These are phyloP conservation scores for Oryza coarctata DNA, from an alignment of 176 grass and related monocot species.

Conservation along the genomic window DNA sequence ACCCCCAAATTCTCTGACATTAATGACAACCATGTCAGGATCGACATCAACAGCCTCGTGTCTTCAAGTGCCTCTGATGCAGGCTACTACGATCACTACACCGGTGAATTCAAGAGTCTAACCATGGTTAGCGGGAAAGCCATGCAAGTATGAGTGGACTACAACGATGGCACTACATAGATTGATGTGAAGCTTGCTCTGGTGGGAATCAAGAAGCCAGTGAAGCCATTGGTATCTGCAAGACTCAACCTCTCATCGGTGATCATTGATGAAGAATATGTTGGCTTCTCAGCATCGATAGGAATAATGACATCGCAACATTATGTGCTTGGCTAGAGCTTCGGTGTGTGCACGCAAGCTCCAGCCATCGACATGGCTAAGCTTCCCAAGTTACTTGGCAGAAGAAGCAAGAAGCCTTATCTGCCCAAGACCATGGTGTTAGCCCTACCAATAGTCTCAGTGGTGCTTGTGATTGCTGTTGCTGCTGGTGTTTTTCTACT, in stretches of 20 bases:
- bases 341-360: constrained; percentile 19
- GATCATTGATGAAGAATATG: neutral
- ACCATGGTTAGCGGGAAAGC: neutral
- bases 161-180: no score
- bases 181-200: neutral
- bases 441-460: neutral
- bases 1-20: neutral
- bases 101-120: neutral
- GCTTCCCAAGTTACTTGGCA: constrained; percentile 14
- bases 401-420: neutral
- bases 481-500: neutral
- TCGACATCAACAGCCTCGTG: neutral
- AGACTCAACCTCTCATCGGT: neutral
- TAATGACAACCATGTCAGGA: neutral
- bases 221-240: neutral
- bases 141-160: constrained; percentile 11
- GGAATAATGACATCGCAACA: constrained; percentile 28
- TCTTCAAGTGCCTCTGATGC: neutral
- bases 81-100: neutral
- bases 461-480: neutral
- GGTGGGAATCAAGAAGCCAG: neutral
- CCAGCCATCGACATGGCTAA: constrained; percentile 33
- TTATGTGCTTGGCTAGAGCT: constrained; percentile 70
- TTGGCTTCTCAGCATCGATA: constrained; percentile 45
- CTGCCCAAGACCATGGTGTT: neutral